Percentiles rank a stretch among this genome's conserved stretches.
Evolutionary conservation across 305 asterid genomes (phyloP).

Genomic region (Coffea humblotiana): DNA sequence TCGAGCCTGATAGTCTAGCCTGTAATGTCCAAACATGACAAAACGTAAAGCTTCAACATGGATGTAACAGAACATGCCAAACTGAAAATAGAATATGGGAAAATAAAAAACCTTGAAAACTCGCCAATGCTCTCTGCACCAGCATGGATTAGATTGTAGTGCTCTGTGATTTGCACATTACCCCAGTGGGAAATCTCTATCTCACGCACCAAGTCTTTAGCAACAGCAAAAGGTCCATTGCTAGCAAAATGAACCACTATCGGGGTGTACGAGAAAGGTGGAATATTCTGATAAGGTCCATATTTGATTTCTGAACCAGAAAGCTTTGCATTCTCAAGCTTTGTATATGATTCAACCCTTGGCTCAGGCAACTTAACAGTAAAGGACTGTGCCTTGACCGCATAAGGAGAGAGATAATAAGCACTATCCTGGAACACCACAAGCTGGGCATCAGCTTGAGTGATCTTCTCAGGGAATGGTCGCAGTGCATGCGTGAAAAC

Average conservation of each 20-base stretch:
- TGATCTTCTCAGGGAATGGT: conserved; percentile 88
- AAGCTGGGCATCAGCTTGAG: conserved; percentile 88
- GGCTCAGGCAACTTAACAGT: conserved; percentile 78
- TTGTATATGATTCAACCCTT: conserved; percentile 82
- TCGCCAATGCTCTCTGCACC: conserved; percentile 85
- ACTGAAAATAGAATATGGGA: background rate
- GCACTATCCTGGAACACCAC: conserved; percentile 85
- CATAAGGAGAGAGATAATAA: conserved; percentile 73
- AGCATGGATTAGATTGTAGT: conserved; percentile 73
- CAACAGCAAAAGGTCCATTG: conserved; percentile 75
- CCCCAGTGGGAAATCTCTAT: conserved; percentile 99
- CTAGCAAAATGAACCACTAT: conserved; percentile 70
- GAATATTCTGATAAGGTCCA: conserved; percentile 80
- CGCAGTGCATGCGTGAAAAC: conserved; percentile 56
- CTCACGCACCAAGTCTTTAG: conserved; percentile 82
- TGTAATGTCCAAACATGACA: conserved; percentile 35
- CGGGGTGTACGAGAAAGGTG: conserved; percentile 64
- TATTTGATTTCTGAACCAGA: conserved; percentile 90
- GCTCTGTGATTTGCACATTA: conserved; percentile 87
- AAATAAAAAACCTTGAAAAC: conserved; percentile 64
- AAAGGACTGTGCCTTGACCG: conserved; percentile 73
- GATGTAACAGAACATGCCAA: background rate
- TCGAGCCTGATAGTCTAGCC: conserved; percentile 78
- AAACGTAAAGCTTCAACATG: conserved; percentile 8
- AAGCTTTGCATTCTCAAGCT: conserved; percentile 75